Evolutionary conservation across 495 filamentous ascomycete genomes (phyloP), one percentile per base, ranked within the genome.

Genomic region (Penicillium egyptiacum): DNA sequence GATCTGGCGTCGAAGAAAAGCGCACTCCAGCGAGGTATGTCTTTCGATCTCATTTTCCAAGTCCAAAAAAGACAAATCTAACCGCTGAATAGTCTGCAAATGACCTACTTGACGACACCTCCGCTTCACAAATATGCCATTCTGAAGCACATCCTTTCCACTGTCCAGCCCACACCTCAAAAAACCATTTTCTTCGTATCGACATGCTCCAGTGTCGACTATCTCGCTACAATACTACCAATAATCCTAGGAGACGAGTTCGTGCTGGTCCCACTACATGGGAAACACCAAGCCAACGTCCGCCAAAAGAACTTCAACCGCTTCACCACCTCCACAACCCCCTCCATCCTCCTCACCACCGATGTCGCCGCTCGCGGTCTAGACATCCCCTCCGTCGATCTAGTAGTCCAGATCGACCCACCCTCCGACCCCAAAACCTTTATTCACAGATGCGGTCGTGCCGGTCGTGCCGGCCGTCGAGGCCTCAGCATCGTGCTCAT

Each of bases 181-280:
- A 81, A 93, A 65, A 84, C 86, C n/a, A 98, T 98, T 54, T 78
- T 96, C 64, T 98, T 96, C 70, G 82, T 98, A 33, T 94, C 93
- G 17, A 97, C 91, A 37, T 96, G 95, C 64, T 90, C 90, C 23
- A 88, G 87, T n/a, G 95, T 98, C 22, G 94, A 97, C 70, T 97
- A 96, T 70, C 91, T 93, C 63, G 80, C 88, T 25, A 79, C 87
- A 55, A 80, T 96, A 16, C 79, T 98, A 26, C 87, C 89, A 0
- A 76, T 95, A 14, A 73, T 81, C 6, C 66, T 83, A 8, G 80
- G 82, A 17, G 67, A 76, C 25, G 71, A 75, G 2, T 89, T 90
- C 63, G 76, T 78, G 16, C 73, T 95, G 6, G 79, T 94, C 20
- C 86, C 92, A 6, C 81, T 98, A 1, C 94, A 98, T 63, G 94